Percentiles rank a stretch among this genome's conserved stretches.
These are phyloP conservation scores for Diaporthe destruens DNA, from an alignment of 2,329 filamentous ascomycete species.

Conservation along the genomic window DNA sequence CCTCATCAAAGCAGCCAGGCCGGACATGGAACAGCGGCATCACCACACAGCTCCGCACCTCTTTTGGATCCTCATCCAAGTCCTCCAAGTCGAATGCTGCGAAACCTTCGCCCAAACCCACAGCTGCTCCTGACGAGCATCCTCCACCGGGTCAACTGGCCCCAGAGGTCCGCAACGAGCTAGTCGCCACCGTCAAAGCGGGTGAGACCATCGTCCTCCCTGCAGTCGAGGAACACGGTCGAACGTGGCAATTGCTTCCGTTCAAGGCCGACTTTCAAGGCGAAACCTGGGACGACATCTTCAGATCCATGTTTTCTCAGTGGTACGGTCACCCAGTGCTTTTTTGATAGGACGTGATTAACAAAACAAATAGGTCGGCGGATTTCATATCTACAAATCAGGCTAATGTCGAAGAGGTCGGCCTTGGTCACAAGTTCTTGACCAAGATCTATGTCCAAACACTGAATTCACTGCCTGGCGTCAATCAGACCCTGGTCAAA, in stretches of 20 bases:
- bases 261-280: conserved; percentile 38
- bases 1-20: conserved; percentile 33
- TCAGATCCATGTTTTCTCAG: conserved; percentile 32
- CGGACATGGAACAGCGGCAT: conserved; percentile 47
- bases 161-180: conserved; percentile 22
- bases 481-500: conserved; percentile 8
- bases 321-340: conserved; percentile 11
- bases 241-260: conserved; percentile 27
- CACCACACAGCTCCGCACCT: conserved; percentile 40
- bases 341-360: background rate
- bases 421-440: conserved; percentile 26
- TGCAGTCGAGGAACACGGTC: conserved; percentile 3
- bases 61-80: conserved; percentile 34
- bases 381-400: conserved; percentile 36
- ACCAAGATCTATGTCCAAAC: conserved; percentile 5
- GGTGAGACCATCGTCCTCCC: background rate
- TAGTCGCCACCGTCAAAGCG: conserved; percentile 28
- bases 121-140: background rate
- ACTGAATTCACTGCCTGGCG: background rate
- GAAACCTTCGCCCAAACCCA: conserved; percentile 7
- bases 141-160: conserved; percentile 20
- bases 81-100: background rate
- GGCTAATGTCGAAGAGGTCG: conserved; percentile 29
- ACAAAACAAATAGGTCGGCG: background rate
- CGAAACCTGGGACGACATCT: conserved; percentile 37